Evolutionary conservation across 345 rosid species (phyloP), one percentile per base, ranked within the genome.

Genomic region (Schrenkiella parvula): DNA sequence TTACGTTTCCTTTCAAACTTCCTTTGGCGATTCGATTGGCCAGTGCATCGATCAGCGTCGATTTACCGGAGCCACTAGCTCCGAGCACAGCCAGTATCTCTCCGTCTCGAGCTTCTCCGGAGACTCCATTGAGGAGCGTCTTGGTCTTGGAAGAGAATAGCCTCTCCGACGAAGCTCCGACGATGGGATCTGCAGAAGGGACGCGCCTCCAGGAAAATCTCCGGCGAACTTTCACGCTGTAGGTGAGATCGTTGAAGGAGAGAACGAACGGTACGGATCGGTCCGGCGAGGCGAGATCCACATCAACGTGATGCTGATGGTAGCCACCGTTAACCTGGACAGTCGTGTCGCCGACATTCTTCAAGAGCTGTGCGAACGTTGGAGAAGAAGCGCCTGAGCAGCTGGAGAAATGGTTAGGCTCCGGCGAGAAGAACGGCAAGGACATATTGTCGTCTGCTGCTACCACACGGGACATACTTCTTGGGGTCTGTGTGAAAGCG

Each of bases 41-140:
- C 7, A 91, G 56, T 0, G 97, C 97, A 13, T 93, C 98, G 26
- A 93, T 80, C 3, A 93, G 76, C 0, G 98, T 93, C 17, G 97
- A 93, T 64, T 93, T 93, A 1, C 98, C 98, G 0, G 97, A 91
- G 0, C 98, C 97, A 53, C 97, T 93, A 0, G 97, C 97, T 0
- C 98, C 96, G 0, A 93, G 95, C 19, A 93, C 95, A 0, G 97
- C 98, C 1, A 91, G 39, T 26, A 91, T 87, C 87, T 93, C 96
- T 0, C 97, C 98, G 5, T 93, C 96, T 1, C 91, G 82, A 0
- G 97, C 93, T 82, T 88, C 91, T 0, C 98, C 97, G 17, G 96
- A 86, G 65, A 93, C 83, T 39, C 90, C 89, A 51, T 91, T 84
- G 17, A 93, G 87, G 0, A 93, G 83, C 9, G 88, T 84, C 80